Percentiles rank a stretch among this genome's conserved stretches.
phyloP scores from a whole-genome alignment of 73 alveolate genomes.

The Paramecium biaurelia region DNA sequence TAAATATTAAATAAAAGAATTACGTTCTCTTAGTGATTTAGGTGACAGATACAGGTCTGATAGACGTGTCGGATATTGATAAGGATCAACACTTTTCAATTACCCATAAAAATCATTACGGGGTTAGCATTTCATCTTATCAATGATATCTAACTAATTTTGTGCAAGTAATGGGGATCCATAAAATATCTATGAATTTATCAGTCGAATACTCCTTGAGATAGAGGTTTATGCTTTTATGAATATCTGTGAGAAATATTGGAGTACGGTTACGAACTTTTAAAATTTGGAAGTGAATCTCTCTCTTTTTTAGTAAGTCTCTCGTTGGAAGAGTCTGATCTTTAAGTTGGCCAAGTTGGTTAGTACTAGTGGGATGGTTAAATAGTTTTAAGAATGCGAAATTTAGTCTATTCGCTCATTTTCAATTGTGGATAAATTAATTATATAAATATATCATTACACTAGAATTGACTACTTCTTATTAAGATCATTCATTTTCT shows the following conservation, averaged over 20 bases:
- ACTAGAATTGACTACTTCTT: not conserved
- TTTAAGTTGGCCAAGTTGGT: not conserved
- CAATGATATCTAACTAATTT: not conserved
- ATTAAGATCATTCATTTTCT: not conserved
- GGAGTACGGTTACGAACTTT: not conserved
- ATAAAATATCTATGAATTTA: not conserved
- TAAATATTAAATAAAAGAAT: not conserved
- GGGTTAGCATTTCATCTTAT: not conserved
- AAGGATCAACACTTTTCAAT: slow-evolving; percentile 9
- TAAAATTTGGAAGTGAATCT: not conserved
- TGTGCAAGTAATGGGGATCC: not conserved
- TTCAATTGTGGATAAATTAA: not conserved
- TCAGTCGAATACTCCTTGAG: slow-evolving; percentile 11
- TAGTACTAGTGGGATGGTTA: not conserved
- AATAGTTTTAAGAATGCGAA: not conserved
- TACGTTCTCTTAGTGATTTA: not conserved
- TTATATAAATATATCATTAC: not conserved
- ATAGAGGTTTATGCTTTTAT: not conserved
- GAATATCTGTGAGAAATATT: not conserved
- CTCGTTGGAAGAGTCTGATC: not conserved
- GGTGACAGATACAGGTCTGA: not conserved
- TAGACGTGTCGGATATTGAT: not conserved
- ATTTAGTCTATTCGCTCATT: not conserved
- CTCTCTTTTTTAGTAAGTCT: not conserved
- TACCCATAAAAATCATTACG: slow-evolving; percentile 8